Evolutionary conservation across 2,329 filamentous ascomycete genomes (phyloP).

Genomic region (Cercospora berteroae): DNA sequence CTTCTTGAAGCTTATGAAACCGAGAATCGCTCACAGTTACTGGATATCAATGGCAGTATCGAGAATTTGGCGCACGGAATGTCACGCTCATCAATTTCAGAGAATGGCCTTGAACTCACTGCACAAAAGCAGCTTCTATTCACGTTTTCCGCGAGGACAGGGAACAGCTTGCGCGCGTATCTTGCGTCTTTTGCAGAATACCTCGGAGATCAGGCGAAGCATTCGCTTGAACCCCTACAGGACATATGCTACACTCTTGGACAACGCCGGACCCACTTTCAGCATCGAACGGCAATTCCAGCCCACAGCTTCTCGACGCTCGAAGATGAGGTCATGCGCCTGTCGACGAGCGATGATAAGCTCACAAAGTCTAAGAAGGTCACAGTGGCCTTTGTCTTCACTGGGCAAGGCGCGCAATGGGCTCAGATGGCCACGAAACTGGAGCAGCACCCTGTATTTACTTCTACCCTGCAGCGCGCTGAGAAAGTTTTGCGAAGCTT

Average conservation of each 20-base stretch:
- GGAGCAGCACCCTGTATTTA: not conserved
- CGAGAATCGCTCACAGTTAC: not conserved
- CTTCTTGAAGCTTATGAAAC: not conserved
- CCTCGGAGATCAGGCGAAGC: not conserved
- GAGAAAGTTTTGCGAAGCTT: not conserved
- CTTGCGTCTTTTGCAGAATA: not conserved
- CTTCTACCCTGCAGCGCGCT: not conserved
- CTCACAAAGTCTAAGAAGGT: not conserved
- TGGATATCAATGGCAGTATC: not conserved
- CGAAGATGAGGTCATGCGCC: not conserved
- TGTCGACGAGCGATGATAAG: not conserved
- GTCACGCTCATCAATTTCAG: not conserved
- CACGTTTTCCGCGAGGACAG: not conserved
- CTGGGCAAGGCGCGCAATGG: slow-evolving; percentile 22
- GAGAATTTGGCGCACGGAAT: not conserved
- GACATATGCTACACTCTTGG: not conserved
- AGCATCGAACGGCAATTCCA: not conserved
- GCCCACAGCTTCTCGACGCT: not conserved
- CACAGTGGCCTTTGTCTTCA: slow-evolving; percentile 10
- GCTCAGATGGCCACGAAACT: slow-evolving; percentile 13
- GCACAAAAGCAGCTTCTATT: not conserved
- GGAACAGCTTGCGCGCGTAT: not conserved
- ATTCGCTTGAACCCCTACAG: not conserved
- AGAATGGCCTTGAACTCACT: too few relatives aligned
- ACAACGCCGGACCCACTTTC: not conserved